Evolutionary conservation across 2,329 filamentous ascomycete species (phyloP).

Genomic region (Penicillium brevicompactum): DNA sequence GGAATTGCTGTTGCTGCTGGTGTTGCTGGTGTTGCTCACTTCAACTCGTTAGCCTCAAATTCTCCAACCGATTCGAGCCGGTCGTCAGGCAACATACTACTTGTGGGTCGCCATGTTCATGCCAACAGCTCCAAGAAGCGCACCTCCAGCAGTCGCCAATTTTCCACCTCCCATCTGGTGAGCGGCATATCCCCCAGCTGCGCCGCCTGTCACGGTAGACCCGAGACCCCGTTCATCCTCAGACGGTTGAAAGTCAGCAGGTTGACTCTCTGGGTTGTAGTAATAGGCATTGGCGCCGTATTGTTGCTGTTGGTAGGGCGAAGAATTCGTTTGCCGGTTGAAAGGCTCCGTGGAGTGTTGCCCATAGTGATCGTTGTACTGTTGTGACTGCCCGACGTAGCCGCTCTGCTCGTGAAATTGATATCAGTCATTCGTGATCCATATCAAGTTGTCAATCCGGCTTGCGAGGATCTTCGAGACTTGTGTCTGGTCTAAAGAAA

Average conservation of each 20-base stretch:
- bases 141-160: conserved; percentile 15
- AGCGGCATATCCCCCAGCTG: conserved; percentile 15
- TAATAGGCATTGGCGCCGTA: neutral
- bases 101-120: conserved; percentile 18
- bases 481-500: too few relatives aligned
- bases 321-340: too few relatives aligned
- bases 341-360: too few relatives aligned
- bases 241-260: neutral
- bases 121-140: conserved; percentile 16
- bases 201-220: conserved; percentile 19
- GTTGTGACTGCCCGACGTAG: too few relatives aligned
- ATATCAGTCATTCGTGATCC: too few relatives aligned
- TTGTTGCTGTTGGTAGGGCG: neutral
- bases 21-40: neutral
- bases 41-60: neutral
- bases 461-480: too few relatives aligned
- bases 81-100: conserved; percentile 10
- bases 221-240: conserved; percentile 18
- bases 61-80: neutral
- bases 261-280: neutral
- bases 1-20: neutral
- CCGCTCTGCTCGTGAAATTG: too few relatives aligned
- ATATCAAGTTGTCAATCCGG: too few relatives aligned
- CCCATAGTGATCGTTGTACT: too few relatives aligned
- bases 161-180: conserved; percentile 19